Conservation (phyloP, 2,329 filamentous ascomycete genomes). For the Fusarium palustre region DNA sequence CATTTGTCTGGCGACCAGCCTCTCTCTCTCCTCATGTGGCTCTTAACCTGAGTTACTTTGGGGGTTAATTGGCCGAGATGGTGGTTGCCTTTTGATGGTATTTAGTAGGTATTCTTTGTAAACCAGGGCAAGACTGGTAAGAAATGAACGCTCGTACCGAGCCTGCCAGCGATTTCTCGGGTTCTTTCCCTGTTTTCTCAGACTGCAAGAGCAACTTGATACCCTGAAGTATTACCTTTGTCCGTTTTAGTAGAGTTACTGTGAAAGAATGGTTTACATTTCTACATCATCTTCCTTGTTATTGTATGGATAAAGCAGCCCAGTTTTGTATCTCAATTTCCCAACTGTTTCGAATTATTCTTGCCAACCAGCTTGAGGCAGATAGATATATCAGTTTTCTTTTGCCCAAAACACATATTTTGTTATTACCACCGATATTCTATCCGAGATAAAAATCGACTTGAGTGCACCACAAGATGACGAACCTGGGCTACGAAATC, state of each 20-base stretch:
- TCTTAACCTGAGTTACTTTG: not conserved
- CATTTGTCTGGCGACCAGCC: not conserved
- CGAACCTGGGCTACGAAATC: constrained; percentile 46
- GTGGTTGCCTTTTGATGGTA: constrained; percentile 4
- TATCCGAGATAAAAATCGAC: not conserved
- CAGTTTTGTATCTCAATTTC: not conserved
- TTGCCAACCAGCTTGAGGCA: not conserved
- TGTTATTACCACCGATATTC: not conserved
- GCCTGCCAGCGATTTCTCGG: not conserved
- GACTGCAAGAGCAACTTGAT: constrained; percentile 39
- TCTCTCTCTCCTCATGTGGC: not conserved
- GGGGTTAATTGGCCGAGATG: not conserved
- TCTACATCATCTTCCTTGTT: constrained; percentile 1
- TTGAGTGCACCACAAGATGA: constrained; percentile 49
- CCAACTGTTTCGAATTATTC: not conserved
- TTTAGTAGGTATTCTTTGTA: not conserved
- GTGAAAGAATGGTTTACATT: not conserved
- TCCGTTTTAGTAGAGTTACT: not conserved
- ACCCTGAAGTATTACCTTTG: constrained; percentile 22
- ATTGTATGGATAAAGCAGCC: constrained; percentile 15
- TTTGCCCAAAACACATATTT: not conserved
- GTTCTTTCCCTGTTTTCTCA: not conserved
- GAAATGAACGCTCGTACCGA: not conserved
- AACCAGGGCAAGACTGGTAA: not conserved
- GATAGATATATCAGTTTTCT: not conserved